Percentiles rank a stretch among this genome's conserved stretches.
phyloP scores from a whole-genome alignment of 306 rosid genomes.

The Canavalia gladiata region DNA sequence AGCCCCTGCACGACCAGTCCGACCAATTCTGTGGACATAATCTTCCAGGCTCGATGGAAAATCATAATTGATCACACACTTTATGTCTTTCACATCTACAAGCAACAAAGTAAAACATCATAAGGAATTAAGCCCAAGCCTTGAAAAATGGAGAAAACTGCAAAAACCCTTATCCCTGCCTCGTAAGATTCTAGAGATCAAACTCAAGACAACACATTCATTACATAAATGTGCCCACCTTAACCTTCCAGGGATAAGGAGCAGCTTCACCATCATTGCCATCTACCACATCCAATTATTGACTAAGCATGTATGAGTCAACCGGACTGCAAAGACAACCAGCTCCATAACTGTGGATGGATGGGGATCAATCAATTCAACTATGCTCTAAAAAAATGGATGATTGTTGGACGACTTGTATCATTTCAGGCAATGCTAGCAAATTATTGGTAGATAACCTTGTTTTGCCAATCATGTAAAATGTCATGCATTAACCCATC shows the following conservation, averaged over 20 bases:
- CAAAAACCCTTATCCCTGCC: constrained; percentile 93
- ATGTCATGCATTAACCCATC: constrained; percentile 42
- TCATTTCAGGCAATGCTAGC: constrained; percentile 55
- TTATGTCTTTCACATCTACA: constrained; percentile 99
- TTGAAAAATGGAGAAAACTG: constrained; percentile 66
- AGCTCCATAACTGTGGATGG: constrained; percentile 99
- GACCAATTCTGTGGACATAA: constrained; percentile 94
- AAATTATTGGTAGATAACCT: constrained; percentile 49
- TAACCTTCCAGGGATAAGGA: constrained; percentile 98
- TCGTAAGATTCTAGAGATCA: constrained; percentile 74
- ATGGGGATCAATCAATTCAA: constrained; percentile 57
- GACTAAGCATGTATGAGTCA: constrained; percentile 86
- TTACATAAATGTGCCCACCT: constrained; percentile 98
- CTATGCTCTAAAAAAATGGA: constrained; percentile 55
- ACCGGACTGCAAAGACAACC: constrained; percentile 93
- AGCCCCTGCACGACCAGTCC: constrained; percentile 99
- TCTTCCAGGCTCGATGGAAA: constrained; percentile 97
- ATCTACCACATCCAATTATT: constrained; percentile 73
- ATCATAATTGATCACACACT: constrained; percentile 93
- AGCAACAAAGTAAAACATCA: constrained; percentile 49
- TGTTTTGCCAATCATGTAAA: constrained; percentile 45
- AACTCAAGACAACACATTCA: constrained; percentile 94
- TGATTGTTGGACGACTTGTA: constrained; percentile 48
- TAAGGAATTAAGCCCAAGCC: constrained; percentile 19
- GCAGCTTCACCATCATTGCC: constrained; percentile 87